Base-by-base conservation (phyloP, 1,139 yeast species). In the Pichia terricola region DNA sequence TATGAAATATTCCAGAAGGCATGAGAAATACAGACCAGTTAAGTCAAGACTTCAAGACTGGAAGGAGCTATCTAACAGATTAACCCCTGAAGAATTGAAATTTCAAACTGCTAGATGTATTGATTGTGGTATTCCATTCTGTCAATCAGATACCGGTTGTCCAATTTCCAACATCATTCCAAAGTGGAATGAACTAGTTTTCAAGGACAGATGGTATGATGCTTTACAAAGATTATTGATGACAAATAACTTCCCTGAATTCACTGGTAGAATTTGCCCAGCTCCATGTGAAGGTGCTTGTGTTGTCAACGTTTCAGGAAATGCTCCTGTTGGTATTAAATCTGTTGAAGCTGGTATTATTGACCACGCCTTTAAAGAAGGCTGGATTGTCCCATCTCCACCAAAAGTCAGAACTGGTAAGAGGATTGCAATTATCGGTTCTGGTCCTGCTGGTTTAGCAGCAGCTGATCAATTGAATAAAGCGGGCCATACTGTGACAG, bases 261-360 rank as follows among this genome's bases (percentile, higher is more conserved):
- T 91, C 61, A 91, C 97, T 49, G 96, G 96, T 52, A 81, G 96
- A 68, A 91, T 91, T 53, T 91, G 98, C 69, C 98, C 98, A 34
- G 98, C 98, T 53, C 98, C 98, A 54, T 91, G 98, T 72, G 95
- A 88, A 65, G 97, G 96, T 57, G 96, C 97, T 3, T 91, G 98
- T 75, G 94, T 88, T 40, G 75, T 91, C 59, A 96, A 96, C 46
- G 86, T 91, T 60, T 86, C 82, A 61, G 65, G 64, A 30, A 91
- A 83, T 57, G 95, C 88, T 50, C 94, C 98, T 28, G 98, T 91
- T 53, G 96, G 96, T 58, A 91, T 91, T 67, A 91, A 91, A 68
- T 84, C 95, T 32, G 83, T 91, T 55, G 98, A 91, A 69, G 83
- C 95, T 64, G 94, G 96, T 52, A 91, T 91, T 58, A 89, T 91